Evolutionary conservation across 2,329 filamentous ascomycete species (phyloP), one percentile per base, ranked within the genome.

Genomic region (Aspergillus udagawae): DNA sequence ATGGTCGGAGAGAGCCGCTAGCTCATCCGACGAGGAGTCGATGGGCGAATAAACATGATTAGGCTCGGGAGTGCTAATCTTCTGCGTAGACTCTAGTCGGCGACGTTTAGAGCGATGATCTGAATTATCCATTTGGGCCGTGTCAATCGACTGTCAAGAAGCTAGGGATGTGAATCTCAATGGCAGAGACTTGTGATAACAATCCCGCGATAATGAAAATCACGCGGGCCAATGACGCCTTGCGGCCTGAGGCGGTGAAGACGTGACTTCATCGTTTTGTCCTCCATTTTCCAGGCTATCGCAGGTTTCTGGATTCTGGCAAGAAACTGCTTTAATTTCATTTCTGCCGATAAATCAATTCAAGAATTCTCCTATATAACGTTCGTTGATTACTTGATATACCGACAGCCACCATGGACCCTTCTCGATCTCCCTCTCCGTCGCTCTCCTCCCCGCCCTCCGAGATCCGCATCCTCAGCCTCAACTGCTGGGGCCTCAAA

Each of bases 401-500:
- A 20, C 7, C 20, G 41, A 12, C 41, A 44, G 12, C 8, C 32
- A 47, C 45, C 21, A 60, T 42, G 38, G 8, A 38, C 42, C 49
- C 49, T 49, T 44, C 54, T 57, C 62, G 44, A 51, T 59, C 14
- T 56, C 54, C 23, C 44, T 55, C 23, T 54, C 53, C 20, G 52
- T 66, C 48, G 50, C 52, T 65, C 47, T 51, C 56, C 47, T 59
- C 72, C 69, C 63, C 84, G 6, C 73, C 82, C 20, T 77, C 77
- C 32, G 82, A 87, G 57, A 83, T 97, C 70, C 88, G 89, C 69
- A 82, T 97, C 65, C 79, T 97, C 63, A 94, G 91, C 4, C 85
- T 96, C 73, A 99, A 99, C 77, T 97, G 92, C 84, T 97, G 94
- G 93, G 94, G 94, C 52, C 86, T 97, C 60, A 93, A 95, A 69